Percentiles rank a stretch among this genome's conserved stretches.
Evolutionary conservation across 2,329 filamentous ascomycete species (phyloP).

Genomic region (Fusarium sambucinum): DNA sequence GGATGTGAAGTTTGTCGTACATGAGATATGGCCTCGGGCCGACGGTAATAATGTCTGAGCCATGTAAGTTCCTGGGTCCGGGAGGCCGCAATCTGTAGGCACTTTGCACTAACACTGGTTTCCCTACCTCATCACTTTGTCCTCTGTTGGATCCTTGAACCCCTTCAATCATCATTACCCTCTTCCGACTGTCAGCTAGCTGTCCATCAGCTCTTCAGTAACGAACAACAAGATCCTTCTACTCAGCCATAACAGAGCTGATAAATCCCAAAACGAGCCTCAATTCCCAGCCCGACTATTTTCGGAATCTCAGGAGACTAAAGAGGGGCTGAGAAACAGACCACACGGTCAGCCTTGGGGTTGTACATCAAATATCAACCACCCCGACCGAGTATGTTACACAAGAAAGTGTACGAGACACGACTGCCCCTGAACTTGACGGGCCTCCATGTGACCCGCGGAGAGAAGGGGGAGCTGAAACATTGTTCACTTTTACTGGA

Average conservation of each 20-base stretch:
- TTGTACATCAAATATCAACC: conserved; percentile 49
- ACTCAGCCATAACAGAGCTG: neutral
- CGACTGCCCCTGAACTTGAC: conserved; percentile 50
- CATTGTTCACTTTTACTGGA: conserved; percentile 46
- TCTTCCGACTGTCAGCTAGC: no score
- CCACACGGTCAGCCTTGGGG: conserved; percentile 44
- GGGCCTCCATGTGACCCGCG: conserved; percentile 51
- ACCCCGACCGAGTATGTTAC: conserved; percentile 52
- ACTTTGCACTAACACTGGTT: neutral
- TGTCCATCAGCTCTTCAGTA: no score
- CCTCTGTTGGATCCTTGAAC: no score
- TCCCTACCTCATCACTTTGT: no score
- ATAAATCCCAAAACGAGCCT: neutral
- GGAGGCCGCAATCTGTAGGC: neutral
- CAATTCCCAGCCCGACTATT: conserved; percentile 13
- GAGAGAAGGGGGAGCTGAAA: conserved; percentile 19
- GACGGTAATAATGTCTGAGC: neutral
- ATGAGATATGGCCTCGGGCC: neutral
- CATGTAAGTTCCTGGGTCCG: neutral
- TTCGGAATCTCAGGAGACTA: conserved; percentile 29
- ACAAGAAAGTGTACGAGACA: conserved; percentile 41
- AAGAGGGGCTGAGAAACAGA: neutral
- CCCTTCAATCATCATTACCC: neutral
- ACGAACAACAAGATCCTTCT: neutral
- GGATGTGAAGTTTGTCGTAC: neutral